These are phyloP conservation scores for Epichloe coenophiala DNA, from an alignment of 2,329 filamentous ascomycete species.

Conservation along the genomic window DNA sequence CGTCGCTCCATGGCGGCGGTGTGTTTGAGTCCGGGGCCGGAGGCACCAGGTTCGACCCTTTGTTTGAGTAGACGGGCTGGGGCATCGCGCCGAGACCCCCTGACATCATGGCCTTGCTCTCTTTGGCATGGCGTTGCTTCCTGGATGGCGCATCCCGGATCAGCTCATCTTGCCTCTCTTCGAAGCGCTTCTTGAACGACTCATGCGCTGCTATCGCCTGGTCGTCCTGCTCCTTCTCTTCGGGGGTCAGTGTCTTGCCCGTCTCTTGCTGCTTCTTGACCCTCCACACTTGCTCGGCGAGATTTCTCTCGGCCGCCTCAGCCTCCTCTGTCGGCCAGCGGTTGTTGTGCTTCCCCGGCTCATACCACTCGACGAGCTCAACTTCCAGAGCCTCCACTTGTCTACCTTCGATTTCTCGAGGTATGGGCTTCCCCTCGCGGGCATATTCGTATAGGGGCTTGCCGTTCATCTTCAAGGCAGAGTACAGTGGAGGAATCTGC, in stretches of 20 bases:
- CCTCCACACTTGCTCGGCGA: conserved; percentile 60
- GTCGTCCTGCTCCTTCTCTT: conserved; percentile 41
- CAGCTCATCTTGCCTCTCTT: conserved; percentile 42
- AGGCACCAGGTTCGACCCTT: conserved; percentile 41
- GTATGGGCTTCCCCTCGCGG: conserved; percentile 73
- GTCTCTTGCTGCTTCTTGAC: conserved; percentile 42
- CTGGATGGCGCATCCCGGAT: conserved; percentile 35
- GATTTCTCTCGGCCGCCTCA: conserved; percentile 56
- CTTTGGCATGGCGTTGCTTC: conserved; percentile 14
- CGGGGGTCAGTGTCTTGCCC: conserved; percentile 34
- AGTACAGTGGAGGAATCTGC: conserved; percentile 87
- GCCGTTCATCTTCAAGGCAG: conserved; percentile 81
- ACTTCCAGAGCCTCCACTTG: conserved; percentile 66
- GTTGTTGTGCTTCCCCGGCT: conserved; percentile 67
- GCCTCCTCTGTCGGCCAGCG: conserved; percentile 72
- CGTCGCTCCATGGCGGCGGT: conserved; percentile 43
- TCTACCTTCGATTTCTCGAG: conserved; percentile 68
- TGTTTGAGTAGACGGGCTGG: conserved; percentile 23
- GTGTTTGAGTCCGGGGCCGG: conserved; percentile 31
- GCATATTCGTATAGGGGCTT: conserved; percentile 96
- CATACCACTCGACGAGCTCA: conserved; percentile 73
- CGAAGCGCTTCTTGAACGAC: conserved; percentile 43
- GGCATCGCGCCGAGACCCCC: conserved; percentile 42
- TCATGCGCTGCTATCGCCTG: conserved; percentile 42
- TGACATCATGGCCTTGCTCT: conserved; percentile 38